Evolutionary conservation across 148 eudicot genomes (phyloP), one percentile per base, ranked within the genome.

Genomic region (Chenopodium album): DNA sequence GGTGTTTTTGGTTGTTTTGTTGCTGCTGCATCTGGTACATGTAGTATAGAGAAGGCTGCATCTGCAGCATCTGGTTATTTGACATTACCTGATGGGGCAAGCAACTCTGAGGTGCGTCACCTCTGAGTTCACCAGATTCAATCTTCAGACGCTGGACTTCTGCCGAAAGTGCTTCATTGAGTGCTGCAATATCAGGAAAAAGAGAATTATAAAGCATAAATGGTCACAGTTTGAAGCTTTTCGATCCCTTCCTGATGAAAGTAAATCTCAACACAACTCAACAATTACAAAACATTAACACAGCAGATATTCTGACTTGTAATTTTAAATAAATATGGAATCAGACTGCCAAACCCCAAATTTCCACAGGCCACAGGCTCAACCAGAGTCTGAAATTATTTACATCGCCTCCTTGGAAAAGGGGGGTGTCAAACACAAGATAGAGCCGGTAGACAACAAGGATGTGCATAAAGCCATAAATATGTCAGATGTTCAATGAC

Each of bases 71-170:
- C 10, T 31, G 73, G 71, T 69, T 71, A 34, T 63, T 80, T 56
- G 82, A 26, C 82, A 85, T 44, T 76, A 31, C 37, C 22, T 80
- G 50, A 71, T 76, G 85, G 48, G 82, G 44, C 34, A 74, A 12
- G 63, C 63, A 26, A 41, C 28, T 81, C 2, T 50, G 54, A 32
- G 82, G 70, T 16, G 71, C 66, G 46, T 80, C 78, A 23, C 74
- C 84, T 75, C 52, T 76, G n/a, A 50, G 81, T 59, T 82, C 82
- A 34, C 65, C 81, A 34, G 28, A 17, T 23, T 68, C 67, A 37
- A 77, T 71, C 85, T 82, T 88, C 85, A 88, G 68, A 34, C 85
- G 88, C n/a, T 88, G 88, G 31, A 86, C 79, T 79, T 88, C 90
- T 26, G 85, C 81, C 1, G 76, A 79, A n/a, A 88, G 80, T 41